These are phyloP conservation scores for Leucoagaricus sp. DNA, from an alignment of 1,284 basidiomycete species.

Conservation along the genomic window DNA sequence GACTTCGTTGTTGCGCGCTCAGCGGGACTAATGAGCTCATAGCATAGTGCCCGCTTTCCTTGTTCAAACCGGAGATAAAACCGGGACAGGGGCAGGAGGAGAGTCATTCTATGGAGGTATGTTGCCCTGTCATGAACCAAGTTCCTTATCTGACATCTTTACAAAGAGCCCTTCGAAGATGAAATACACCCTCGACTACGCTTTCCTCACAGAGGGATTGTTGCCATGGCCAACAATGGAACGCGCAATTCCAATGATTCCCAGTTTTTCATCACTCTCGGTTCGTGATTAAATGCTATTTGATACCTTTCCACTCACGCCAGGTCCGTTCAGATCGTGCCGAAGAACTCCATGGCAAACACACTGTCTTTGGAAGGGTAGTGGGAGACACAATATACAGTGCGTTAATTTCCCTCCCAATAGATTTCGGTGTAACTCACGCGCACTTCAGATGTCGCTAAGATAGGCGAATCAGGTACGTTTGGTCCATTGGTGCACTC, in stretches of 20 bases:
- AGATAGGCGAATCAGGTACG: constrained; percentile 85
- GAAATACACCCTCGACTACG: constrained; percentile 92
- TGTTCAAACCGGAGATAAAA: constrained; percentile 94
- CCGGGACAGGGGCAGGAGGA: constrained; percentile 89
- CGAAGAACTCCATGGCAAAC: constrained; percentile 87
- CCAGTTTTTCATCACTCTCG: constrained; percentile 91
- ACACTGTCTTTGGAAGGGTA: constrained; percentile 84
- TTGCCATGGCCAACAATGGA: constrained; percentile 94
- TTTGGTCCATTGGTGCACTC: background rate
- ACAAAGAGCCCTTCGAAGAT: constrained; percentile 83
- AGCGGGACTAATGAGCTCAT: constrained; percentile 2
- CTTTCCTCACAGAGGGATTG: constrained; percentile 83
- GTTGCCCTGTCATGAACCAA: constrained; percentile 22
- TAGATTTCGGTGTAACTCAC: background rate
- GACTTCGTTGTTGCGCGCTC: background rate
- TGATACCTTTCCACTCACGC: background rate
- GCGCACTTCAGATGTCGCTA: constrained; percentile 69
- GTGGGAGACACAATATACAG: constrained; percentile 87
- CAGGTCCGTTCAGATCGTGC: constrained; percentile 62
- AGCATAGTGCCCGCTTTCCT: constrained; percentile 87
- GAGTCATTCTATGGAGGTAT: constrained; percentile 89
- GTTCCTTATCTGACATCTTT: background rate
- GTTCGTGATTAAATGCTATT: constrained; percentile 36
- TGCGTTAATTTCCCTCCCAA: constrained; percentile 38
- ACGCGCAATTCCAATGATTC: constrained; percentile 84